Base-by-base conservation (phyloP, 495 filamentous ascomycete species). In the Lineolata rhizophorae region DNA sequence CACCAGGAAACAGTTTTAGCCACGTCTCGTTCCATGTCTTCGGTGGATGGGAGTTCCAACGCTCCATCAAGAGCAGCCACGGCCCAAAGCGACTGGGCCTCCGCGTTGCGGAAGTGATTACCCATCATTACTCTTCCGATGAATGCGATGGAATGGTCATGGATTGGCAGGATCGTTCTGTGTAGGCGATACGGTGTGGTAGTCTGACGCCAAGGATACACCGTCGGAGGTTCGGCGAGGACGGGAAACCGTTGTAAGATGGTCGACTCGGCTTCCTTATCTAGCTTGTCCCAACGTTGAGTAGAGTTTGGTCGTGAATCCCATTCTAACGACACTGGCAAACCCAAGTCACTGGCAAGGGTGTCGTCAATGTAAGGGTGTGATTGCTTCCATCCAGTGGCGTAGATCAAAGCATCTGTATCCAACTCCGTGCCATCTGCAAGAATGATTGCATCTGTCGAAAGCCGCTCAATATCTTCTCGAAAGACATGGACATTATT, bases 41-140 rank as follows among this genome's bases (percentile, higher is more conserved):
- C 43, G 22, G n/a, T n/a, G n/a, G n/a, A n/a, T 16, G 45, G 48
- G 26, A 58, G 37, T 16, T 16, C 16, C 4, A 60, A 29, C 6
- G 44, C 46, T 17, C 46, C 41, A 35, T 61, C 57, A 10, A 57
- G 44, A 27, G 43, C 53, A 6, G 54, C 56, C 11, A 52, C 53
- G 12, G 55, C 53, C 50, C 53, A 62, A 10, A 58, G 49, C 5
- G 57, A 42, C 38, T 62, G 60, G n/a, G 45, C 47, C 39, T 58
- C 53, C 22, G 51, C 53, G 5, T 37, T 48, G 35, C 44, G 45
- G 38, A 57, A 57, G 26, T 47, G 39, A 28, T 58, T 58, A 2
- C 43, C 36, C 8, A 54, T 31, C 5, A 37, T 22, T 11, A 45
- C 28, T 20, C 51, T 35, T n/a, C 56, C 49, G 13, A 63, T 38